These are phyloP conservation scores for Beta lomatogona DNA, from an alignment of 179 eudicot genomes.

Conservation along the genomic window DNA sequence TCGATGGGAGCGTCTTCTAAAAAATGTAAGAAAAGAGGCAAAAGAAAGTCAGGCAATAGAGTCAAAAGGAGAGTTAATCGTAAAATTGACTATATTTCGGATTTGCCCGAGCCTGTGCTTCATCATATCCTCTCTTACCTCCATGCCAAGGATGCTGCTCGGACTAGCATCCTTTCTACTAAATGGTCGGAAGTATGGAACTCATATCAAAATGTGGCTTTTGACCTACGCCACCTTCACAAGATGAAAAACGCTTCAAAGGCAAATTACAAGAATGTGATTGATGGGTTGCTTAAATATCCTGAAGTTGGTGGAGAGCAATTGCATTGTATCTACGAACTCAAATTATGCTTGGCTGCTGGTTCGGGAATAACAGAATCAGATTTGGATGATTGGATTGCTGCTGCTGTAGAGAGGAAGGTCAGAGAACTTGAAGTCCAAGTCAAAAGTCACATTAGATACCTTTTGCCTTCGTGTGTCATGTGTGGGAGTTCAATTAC, in stretches of 20 bases:
- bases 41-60: background rate
- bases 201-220: slow-evolving; percentile 42
- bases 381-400: slow-evolving; percentile 33
- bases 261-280: slow-evolving; percentile 10
- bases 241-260: background rate
- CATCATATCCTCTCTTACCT: slow-evolving; percentile 48
- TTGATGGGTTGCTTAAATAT: slow-evolving; percentile 28
- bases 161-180: slow-evolving; percentile 44
- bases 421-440: slow-evolving; percentile 52
- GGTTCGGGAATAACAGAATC: background rate
- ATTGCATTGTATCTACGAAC: slow-evolving; percentile 35
- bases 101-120: slow-evolving; percentile 48
- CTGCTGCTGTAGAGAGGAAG: slow-evolving; percentile 20
- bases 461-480: slow-evolving; percentile 34
- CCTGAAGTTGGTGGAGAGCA: slow-evolving; percentile 26
- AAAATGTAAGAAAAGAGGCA: slow-evolving; percentile 17
- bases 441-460: background rate
- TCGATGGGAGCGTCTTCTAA: slow-evolving; percentile 19
- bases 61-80: background rate
- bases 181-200: slow-evolving; percentile 43
- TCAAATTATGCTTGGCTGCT: slow-evolving; percentile 38
- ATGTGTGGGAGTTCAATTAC: slow-evolving; percentile 34
- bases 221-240: slow-evolving; percentile 37
- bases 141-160: slow-evolving; percentile 49
- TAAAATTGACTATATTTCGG: slow-evolving; percentile 21